Base-by-base conservation (phyloP, 495 filamentous ascomycete species). In the Zalerion maritima region DNA sequence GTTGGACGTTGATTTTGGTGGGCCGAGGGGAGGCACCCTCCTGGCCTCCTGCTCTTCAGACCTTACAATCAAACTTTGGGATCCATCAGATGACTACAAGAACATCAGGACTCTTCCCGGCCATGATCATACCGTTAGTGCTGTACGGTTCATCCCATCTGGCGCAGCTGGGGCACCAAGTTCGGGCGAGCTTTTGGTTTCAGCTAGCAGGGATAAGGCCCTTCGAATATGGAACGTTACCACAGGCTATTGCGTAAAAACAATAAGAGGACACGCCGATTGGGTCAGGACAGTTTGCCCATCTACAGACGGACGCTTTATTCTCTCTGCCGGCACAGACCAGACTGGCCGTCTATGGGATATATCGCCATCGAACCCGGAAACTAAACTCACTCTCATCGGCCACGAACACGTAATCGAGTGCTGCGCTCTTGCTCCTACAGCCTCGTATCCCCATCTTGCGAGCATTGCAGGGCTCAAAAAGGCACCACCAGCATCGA, bases 41-140 rank as follows among this genome's bases (percentile, higher is more conserved):
- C 69, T 97, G 24, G 89, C 86, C 10, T 89, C 81, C 3, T 94
- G 89, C 54, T 83, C 75, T 11, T 79, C 75, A 29, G 89, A 94
- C 43, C 59, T 94, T 3, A 92, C 83, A 1, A 93, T 94, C 56
- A 97, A 94, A 47, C 52, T 97, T 5, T 97, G 89, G 89, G 86
- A 94, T 35, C 89, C 89, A 2, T 73, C 69, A 13, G 80, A 94
- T 42, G 82, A 91, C 22, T 94, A 96, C 58, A 91, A 93, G 43
- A 93, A 94, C 45, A 87, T 93, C 33, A 71, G 87, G 22, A 97
- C 86, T 0, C 67, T 97, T 3, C 76, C 78, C 1, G 89, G 89
- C 5, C 89, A 97, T 51, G 89, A 97, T 41, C 87, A 94, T 48
- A 80, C 72, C 32, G 79, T 96, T 26, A 84, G 77, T 31, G 75